phyloP scores from a whole-genome alignment of 2,329 filamentous ascomycete genomes.

The Pseudocercospora crystallina region DNA sequence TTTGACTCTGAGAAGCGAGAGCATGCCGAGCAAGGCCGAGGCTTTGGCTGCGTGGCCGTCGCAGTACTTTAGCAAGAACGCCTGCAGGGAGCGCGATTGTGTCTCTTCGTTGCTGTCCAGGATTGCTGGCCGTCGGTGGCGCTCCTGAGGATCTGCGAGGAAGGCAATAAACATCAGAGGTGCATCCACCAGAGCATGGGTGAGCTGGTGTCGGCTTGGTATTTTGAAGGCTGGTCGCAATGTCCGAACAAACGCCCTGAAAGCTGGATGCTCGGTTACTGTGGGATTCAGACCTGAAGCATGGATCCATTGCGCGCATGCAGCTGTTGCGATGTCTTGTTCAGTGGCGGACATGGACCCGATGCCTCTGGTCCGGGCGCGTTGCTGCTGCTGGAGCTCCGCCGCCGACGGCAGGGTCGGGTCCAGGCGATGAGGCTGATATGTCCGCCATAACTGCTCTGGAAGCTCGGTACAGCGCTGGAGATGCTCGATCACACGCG shows the following conservation, averaged over 20 bases:
- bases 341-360: conserved; percentile 25
- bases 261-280: conserved; percentile 25
- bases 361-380: conserved; percentile 25
- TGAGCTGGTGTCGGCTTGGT: conserved; percentile 22
- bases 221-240: conserved; percentile 25
- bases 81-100: conserved; percentile 25
- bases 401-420: conserved; percentile 25
- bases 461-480: conserved; percentile 26
- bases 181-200: conserved; percentile 25
- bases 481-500: conserved; percentile 25
- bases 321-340: conserved; percentile 24
- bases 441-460: conserved; percentile 25
- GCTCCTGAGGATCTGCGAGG: conserved; percentile 25
- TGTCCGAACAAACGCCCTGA: conserved; percentile 23
- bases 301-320: conserved; percentile 27
- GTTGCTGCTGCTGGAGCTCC: conserved; percentile 26
- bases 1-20: conserved; percentile 26
- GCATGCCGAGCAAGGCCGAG: conserved; percentile 20
- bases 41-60: conserved; percentile 21
- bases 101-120: conserved; percentile 26
- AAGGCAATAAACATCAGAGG: conserved; percentile 28
- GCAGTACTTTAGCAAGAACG: conserved; percentile 27
- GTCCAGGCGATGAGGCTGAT: conserved; percentile 27
- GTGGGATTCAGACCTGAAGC: conserved; percentile 16
- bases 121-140: conserved; percentile 24